These are phyloP conservation scores for Paracoccidioides brasiliensis DNA, from an alignment of 2,329 filamentous ascomycete species.

Conservation along the genomic window DNA sequence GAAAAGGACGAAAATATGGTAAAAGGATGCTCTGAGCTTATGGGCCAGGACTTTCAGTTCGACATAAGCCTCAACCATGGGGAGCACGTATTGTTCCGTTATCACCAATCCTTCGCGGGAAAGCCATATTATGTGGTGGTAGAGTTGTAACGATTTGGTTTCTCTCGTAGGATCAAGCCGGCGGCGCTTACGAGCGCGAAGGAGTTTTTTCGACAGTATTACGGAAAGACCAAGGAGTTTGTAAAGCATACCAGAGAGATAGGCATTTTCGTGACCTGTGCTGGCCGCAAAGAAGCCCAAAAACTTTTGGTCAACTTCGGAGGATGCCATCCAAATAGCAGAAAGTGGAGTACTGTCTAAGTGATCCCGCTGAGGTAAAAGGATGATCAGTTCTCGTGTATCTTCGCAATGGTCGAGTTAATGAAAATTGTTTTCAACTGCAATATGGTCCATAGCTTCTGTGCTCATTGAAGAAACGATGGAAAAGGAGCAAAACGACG, in stretches of 20 bases:
- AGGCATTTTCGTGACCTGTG: conserved; percentile 62
- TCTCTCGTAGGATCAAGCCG: conserved; percentile 66
- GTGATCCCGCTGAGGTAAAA: conserved; percentile 14
- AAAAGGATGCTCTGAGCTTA: conserved; percentile 87
- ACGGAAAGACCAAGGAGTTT: conserved; percentile 85
- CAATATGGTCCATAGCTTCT: neutral
- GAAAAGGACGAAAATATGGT: conserved; percentile 92
- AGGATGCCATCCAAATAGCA: conserved; percentile 67
- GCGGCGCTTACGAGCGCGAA: conserved; percentile 70
- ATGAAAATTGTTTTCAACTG: neutral
- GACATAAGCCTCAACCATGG: conserved; percentile 62
- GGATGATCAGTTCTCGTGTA: conserved; percentile 8
- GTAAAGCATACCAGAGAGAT: conserved; percentile 65
- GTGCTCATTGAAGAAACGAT: neutral
- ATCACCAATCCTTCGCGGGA: conserved; percentile 81
- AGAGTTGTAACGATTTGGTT: conserved; percentile 67
- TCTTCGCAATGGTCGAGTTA: neutral
- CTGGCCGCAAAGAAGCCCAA: conserved; percentile 75
- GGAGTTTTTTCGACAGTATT: conserved; percentile 70
- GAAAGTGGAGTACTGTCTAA: conserved; percentile 21
- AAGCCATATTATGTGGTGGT: conserved; percentile 90
- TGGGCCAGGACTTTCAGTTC: conserved; percentile 83
- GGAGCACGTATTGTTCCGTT: conserved; percentile 73
- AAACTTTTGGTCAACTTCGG: conserved; percentile 95
- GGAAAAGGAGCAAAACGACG: neutral